phyloP scores from a whole-genome alignment of 108 stramenopile species.

The Epithemia pelagica region DNA sequence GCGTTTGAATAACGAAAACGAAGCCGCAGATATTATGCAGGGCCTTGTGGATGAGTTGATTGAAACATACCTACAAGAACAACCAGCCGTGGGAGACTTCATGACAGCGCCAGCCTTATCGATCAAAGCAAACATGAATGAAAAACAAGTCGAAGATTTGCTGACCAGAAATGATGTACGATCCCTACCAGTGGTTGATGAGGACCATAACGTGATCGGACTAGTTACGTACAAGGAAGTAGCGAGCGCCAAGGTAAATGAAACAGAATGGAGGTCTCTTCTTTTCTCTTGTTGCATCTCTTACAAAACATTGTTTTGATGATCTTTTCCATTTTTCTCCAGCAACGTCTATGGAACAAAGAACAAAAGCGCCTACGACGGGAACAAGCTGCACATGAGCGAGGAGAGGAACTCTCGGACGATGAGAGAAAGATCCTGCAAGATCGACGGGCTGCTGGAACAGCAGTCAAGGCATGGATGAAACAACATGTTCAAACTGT shows the following conservation, averaged over 20 bases:
- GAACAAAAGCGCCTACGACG: conserved; percentile 58
- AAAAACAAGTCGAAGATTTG: conserved; percentile 79
- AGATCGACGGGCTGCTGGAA: conserved; percentile 41
- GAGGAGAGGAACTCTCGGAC: conserved; percentile 24
- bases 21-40: conserved; percentile 60
- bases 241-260: conserved; percentile 52
- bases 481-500: conserved; percentile 77
- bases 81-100: conserved; percentile 73
- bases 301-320: too few species aligned
- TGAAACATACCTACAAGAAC: conserved; percentile 46
- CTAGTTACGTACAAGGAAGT: conserved; percentile 88
- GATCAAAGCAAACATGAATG: conserved; percentile 71
- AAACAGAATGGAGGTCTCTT: too few species aligned
- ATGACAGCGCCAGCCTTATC: conserved; percentile 79
- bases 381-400: conserved; percentile 19
- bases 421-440: conserved; percentile 24
- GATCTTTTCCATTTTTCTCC: too few species aligned
- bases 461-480: conserved; percentile 88
- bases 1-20: conserved; percentile 55
- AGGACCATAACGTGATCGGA: conserved; percentile 72
- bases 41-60: conserved; percentile 67
- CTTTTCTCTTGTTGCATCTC: background rate
- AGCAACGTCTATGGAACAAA: conserved; percentile 75
- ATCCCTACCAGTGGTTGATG: conserved; percentile 84
- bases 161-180: conserved; percentile 79